Percentiles rank a stretch among this genome's conserved stretches.
Conservation (phyloP, 176 grass and related monocot genomes). For the Microstegium vimineum region DNA sequence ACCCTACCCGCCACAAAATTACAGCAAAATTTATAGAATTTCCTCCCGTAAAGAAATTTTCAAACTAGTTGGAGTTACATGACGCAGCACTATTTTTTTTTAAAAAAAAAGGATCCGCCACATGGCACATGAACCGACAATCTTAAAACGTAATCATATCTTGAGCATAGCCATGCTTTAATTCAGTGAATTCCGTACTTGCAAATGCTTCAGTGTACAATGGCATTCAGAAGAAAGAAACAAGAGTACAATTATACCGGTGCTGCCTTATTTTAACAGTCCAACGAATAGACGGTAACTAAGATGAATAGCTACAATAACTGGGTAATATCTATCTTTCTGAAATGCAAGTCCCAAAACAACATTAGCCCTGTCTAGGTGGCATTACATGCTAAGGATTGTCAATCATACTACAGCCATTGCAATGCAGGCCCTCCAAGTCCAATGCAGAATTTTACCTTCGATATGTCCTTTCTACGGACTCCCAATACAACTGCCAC, state of each 20-base stretch:
- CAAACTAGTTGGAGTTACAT: no score
- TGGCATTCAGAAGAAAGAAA: neutral
- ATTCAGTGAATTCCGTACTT: no score
- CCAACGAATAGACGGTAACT: slow-evolving; percentile 27
- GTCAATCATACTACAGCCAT: slow-evolving; percentile 8
- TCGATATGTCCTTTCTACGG: neutral
- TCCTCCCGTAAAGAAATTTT: no score
- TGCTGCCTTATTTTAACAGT: slow-evolving; percentile 38
- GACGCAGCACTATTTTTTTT: no score
- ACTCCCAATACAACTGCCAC: slow-evolving; percentile 30
- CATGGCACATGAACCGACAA: no score
- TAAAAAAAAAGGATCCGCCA: neutral
- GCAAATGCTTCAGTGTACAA: neutral
- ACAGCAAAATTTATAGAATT: no score
- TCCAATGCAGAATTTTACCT: slow-evolving; percentile 24
- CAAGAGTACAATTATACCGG: slow-evolving; percentile 14
- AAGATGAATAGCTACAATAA: slow-evolving; percentile 37
- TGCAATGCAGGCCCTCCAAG: neutral
- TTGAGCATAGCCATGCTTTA: no score
- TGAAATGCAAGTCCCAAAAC: slow-evolving; percentile 3
- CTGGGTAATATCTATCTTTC: slow-evolving; percentile 27
- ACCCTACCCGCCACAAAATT: no score
- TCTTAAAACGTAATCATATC: no score
- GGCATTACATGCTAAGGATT: slow-evolving; percentile 31
- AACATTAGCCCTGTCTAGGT: slow-evolving; percentile 26